phyloP scores from a whole-genome alignment of 139 green algal species.

The Coelastrella sp. region DNA sequence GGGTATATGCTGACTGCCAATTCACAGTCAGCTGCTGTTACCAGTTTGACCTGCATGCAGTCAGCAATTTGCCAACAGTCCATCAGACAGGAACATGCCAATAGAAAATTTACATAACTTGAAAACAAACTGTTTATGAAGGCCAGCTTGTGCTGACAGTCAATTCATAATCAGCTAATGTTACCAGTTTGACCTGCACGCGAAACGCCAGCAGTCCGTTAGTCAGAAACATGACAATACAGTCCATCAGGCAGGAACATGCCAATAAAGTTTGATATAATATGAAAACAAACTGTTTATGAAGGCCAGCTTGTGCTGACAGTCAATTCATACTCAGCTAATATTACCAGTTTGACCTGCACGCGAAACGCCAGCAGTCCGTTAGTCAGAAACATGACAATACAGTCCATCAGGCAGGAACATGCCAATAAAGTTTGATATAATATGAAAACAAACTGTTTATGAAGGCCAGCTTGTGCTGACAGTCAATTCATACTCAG shows the following conservation, averaged over 20 bases:
- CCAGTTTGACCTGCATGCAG: slow-evolving; percentile 42
- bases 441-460: background rate
- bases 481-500: too few species aligned
- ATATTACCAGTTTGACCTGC: slow-evolving; percentile 9
- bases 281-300: background rate
- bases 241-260: too few species aligned
- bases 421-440: background rate
- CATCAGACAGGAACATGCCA: background rate
- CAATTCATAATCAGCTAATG: too few species aligned
- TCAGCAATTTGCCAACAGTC: background rate
- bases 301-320: too few species aligned
- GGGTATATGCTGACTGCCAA: slow-evolving; percentile 51
- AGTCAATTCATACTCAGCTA: too few species aligned
- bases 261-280: background rate
- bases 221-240: background rate
- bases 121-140: background rate
- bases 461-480: too few species aligned
- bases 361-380: background rate
- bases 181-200: slow-evolving; percentile 23
- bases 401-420: background rate
- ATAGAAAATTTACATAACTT: background rate
- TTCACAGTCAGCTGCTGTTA: slow-evolving; percentile 47
- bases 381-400: too few species aligned
- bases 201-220: background rate
- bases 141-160: too few species aligned